phyloP scores from a whole-genome alignment of 768 basidiomycete species.

The Porphyrellus cyaneotinctus region DNA sequence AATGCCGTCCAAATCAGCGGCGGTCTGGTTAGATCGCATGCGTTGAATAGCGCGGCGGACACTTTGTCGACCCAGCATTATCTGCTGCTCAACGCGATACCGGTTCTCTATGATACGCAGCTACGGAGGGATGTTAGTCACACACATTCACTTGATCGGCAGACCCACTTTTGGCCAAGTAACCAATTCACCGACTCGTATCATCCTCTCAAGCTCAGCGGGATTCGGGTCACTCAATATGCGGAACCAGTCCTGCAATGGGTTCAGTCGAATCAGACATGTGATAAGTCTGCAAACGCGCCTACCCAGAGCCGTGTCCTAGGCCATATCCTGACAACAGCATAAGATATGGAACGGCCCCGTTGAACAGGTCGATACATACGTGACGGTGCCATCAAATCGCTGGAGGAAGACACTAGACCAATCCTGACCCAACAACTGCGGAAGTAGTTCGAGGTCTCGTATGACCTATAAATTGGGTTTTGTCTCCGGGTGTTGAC shows the following conservation, averaged over 20 bases:
- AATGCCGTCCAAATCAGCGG: conserved; percentile 21
- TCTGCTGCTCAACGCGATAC: conserved; percentile 78
- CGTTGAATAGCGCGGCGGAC: conserved; percentile 56
- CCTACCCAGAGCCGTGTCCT: conserved; percentile 71
- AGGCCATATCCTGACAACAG: conserved; percentile 67
- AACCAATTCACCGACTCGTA: conserved; percentile 79
- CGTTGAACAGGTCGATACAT: conserved; percentile 30
- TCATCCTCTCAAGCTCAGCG: conserved; percentile 78
- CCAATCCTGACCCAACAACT: conserved; percentile 92
- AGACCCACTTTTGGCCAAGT: conserved; percentile 91
- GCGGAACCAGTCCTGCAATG: conserved; percentile 69
- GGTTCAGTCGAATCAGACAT: background rate
- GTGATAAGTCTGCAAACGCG: conserved; percentile 3
- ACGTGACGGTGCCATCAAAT: conserved; percentile 88
- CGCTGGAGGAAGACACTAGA: conserved; percentile 93
- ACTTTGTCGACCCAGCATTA: conserved; percentile 70
- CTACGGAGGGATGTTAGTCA: conserved; percentile 37
- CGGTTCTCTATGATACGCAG: conserved; percentile 93
- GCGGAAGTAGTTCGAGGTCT: conserved; percentile 93
- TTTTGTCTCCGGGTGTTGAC: background rate
- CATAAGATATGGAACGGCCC: conserved; percentile 22
- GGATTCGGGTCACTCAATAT: conserved; percentile 83
- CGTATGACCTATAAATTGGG: conserved; percentile 65
- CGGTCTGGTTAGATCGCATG: conserved; percentile 20
- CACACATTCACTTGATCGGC: background rate